Percentiles rank a stretch among this genome's conserved stretches.
Evolutionary conservation across 768 basidiomycete genomes (phyloP).

Genomic region (Lentinula raphanica): DNA sequence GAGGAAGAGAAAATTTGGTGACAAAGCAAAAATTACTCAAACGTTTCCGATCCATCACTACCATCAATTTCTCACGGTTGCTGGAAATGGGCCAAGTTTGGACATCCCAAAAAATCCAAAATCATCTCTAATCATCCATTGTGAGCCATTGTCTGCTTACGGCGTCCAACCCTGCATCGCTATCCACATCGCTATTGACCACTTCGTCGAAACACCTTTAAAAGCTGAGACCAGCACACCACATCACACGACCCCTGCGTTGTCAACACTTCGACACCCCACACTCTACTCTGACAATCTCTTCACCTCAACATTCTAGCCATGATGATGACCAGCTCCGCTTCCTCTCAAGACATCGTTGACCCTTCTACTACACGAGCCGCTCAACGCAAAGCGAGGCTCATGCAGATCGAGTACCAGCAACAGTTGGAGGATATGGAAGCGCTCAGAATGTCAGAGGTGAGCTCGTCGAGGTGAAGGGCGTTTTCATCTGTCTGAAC

Average conservation of each 20-base stretch:
- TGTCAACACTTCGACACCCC: background rate
- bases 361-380: background rate
- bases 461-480: background rate
- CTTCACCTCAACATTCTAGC: background rate
- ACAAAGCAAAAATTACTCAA: background rate
- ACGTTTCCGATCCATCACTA: background rate
- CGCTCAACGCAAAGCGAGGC: conserved; percentile 1
- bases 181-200: background rate
- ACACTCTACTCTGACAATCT: background rate
- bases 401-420: background rate
- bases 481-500: background rate
- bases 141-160: background rate
- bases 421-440: conserved; percentile 1
- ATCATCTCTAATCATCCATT: background rate
- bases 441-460: conserved; percentile 2
- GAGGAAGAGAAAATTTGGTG: too few species aligned
- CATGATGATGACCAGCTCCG: background rate
- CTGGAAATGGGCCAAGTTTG: background rate
- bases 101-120: background rate
- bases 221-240: background rate
- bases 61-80: background rate
- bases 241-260: background rate
- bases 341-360: background rate
- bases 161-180: too few species aligned
- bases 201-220: background rate